These are phyloP conservation scores for Boletus sp. DNA, from an alignment of 1,284 basidiomycete genomes.

Conservation along the genomic window DNA sequence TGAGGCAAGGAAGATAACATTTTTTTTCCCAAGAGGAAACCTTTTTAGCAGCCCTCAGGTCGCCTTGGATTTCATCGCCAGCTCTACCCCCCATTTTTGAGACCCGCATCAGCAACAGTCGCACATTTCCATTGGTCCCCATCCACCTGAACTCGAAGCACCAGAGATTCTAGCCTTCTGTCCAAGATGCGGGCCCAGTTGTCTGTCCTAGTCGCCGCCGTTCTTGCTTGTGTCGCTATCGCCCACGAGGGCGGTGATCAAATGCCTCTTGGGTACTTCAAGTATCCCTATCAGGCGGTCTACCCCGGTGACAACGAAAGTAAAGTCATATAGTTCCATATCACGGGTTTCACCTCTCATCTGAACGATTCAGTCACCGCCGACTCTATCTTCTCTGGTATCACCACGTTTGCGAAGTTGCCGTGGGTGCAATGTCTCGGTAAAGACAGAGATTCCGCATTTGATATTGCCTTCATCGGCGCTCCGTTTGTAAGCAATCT, in stretches of 20 bases:
- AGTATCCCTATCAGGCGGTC: slow-evolving; percentile 54
- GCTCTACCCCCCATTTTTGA: neutral
- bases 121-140: neutral
- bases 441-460: slow-evolving; percentile 47
- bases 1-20: slow-evolving; percentile 6
- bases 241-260: slow-evolving; percentile 47
- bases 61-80: slow-evolving; percentile 3
- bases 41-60: slow-evolving; percentile 19
- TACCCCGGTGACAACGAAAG: slow-evolving; percentile 54
- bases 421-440: slow-evolving; percentile 73
- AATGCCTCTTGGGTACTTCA: slow-evolving; percentile 60
- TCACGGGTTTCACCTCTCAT: neutral
- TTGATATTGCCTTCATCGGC: slow-evolving; percentile 77
- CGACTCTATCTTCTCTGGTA: slow-evolving; percentile 68
- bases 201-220: slow-evolving; percentile 17
- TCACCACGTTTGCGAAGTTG: slow-evolving; percentile 70
- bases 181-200: slow-evolving; percentile 31
- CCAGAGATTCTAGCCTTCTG: neutral
- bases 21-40: slow-evolving; percentile 25
- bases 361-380: slow-evolving; percentile 49
- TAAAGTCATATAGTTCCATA: slow-evolving; percentile 20
- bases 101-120: neutral
- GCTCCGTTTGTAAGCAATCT: slow-evolving; percentile 61
- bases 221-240: slow-evolving; percentile 21
- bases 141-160: neutral